A percentile compares a stretch with the other conserved stretches of the same genome.
Evolutionary conservation across 805 yeast species (phyloP).

Genomic region (Wickerhamiella lipophila): DNA sequence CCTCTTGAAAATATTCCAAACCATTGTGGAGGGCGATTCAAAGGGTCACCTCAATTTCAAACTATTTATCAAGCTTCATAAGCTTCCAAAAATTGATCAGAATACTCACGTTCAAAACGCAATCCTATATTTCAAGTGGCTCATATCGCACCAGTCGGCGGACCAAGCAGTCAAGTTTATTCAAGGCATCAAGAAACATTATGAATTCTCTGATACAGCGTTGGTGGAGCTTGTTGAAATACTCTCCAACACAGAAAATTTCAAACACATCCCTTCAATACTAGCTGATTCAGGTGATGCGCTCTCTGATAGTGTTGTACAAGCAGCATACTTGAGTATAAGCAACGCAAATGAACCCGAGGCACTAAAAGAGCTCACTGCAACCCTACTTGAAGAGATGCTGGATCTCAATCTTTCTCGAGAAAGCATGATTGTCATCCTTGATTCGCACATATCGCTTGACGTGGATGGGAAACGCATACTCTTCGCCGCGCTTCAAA

Average conservation of each 20-base stretch:
- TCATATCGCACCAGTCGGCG: constrained; percentile 16
- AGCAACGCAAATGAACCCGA: not conserved
- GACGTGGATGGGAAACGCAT: constrained; percentile 15
- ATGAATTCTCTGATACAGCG: constrained; percentile 9
- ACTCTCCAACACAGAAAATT: not conserved
- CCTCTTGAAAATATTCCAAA: constrained; percentile 15
- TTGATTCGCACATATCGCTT: constrained; percentile 20
- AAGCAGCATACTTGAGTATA: not conserved
- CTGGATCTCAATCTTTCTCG: constrained; percentile 6
- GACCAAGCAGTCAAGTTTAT: constrained; percentile 20
- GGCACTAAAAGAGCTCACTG: not conserved
- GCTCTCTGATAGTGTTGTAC: not conserved
- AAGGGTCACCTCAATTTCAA: constrained; percentile 17
- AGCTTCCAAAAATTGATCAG: constrained; percentile 12
- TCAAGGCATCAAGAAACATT: constrained; percentile 14
- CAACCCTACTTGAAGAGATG: constrained; percentile 11
- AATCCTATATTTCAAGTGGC: constrained; percentile 16
- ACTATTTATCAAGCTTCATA: constrained; percentile 20
- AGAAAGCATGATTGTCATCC: constrained; percentile 15
- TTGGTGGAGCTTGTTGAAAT: constrained; percentile 12
- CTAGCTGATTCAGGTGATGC: not conserved
- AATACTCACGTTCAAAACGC: constrained; percentile 19
- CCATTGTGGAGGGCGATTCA: constrained; percentile 11
- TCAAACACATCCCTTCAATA: not conserved
- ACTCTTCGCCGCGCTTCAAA: constrained; percentile 12